phyloP scores from a whole-genome alignment of 2,329 filamentous ascomycete species.

The Purpureocillium lavendulum region DNA sequence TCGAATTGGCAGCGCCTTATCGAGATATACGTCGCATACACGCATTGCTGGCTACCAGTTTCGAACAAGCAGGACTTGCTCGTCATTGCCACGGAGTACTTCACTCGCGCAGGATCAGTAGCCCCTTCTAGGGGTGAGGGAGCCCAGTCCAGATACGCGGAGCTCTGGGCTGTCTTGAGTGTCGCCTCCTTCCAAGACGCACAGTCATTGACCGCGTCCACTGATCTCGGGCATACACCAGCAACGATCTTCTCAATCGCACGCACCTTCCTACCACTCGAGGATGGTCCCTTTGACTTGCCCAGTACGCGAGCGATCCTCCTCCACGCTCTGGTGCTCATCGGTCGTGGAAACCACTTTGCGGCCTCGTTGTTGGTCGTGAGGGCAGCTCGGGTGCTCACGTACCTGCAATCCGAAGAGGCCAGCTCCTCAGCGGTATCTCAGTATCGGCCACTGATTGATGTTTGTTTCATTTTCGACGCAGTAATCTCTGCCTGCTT shows the following conservation, averaged over 20 bases:
- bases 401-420: slow-evolving; percentile 16
- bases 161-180: slow-evolving; percentile 52
- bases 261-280: slow-evolving; percentile 36
- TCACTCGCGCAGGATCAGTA: slow-evolving; percentile 21
- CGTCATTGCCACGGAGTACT: slow-evolving; percentile 34
- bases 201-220: slow-evolving; percentile 9
- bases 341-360: slow-evolving; percentile 47
- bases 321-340: slow-evolving; percentile 52
- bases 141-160: slow-evolving; percentile 36
- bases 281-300: slow-evolving; percentile 38
- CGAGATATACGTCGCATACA: slow-evolving; percentile 68
- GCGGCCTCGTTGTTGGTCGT: slow-evolving; percentile 59
- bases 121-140: slow-evolving; percentile 18
- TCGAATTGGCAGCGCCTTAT: slow-evolving; percentile 51
- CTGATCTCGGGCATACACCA: slow-evolving; percentile 5
- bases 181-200: slow-evolving; percentile 47
- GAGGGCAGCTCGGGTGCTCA: slow-evolving; percentile 43
- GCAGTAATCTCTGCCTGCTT: not conserved
- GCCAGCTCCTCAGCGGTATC: slow-evolving; percentile 6
- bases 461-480: slow-evolving; percentile 56
- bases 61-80: slow-evolving; percentile 58
- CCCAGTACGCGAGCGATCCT: slow-evolving; percentile 31
- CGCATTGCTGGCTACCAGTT: slow-evolving; percentile 69
- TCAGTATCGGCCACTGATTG: slow-evolving; percentile 17
- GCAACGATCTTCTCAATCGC: slow-evolving; percentile 41